Percentiles rank a stretch among this genome's conserved stretches.
These are phyloP conservation scores for Cercospora beticola DNA, from an alignment of 2,329 filamentous ascomycete genomes.

Conservation along the genomic window DNA sequence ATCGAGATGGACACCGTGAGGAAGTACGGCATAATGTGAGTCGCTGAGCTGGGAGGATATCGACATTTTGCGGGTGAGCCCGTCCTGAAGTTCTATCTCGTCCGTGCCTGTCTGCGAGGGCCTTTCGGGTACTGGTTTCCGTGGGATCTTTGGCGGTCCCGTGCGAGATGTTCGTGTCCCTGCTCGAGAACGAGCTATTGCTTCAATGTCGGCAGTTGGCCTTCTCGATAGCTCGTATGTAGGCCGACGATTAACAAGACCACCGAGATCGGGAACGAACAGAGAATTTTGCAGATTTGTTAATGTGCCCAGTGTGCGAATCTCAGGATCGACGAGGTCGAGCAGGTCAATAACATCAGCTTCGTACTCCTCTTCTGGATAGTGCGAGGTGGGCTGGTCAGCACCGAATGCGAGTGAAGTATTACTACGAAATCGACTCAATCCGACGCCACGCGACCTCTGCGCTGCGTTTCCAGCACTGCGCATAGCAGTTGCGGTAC, in stretches of 20 bases:
- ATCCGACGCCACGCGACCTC: constrained; percentile 27
- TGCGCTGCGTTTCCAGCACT: constrained; percentile 33
- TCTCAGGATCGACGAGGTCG: constrained; percentile 75
- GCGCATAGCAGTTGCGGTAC: constrained; percentile 28
- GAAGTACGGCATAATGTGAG: constrained; percentile 74
- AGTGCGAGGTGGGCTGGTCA: constrained; percentile 16
- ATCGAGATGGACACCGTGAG: constrained; percentile 68
- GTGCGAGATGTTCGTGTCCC: constrained; percentile 21
- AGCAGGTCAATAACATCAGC: constrained; percentile 65
- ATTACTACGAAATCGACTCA: constrained; percentile 22
- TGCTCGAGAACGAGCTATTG: constrained; percentile 26
- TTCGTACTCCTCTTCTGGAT: constrained; percentile 54
- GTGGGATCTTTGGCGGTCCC: constrained; percentile 9
- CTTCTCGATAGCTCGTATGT: constrained; percentile 69
- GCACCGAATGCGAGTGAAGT: constrained; percentile 17
- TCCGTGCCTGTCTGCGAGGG: constrained; percentile 2
- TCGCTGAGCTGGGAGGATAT: constrained; percentile 69
- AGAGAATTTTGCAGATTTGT: constrained; percentile 90
- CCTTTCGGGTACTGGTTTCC: constrained; percentile 17
- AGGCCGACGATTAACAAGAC: constrained; percentile 71
- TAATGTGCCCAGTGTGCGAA: constrained; percentile 76
- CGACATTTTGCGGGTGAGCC: constrained; percentile 43
- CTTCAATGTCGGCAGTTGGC: constrained; percentile 32
- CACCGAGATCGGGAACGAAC: constrained; percentile 78
- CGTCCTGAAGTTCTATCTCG: constrained; percentile 27